A percentile compares a stretch with the other conserved stretches of the same genome.
phyloP scores from a whole-genome alignment of 257 asterid species.

The Thymus quinquecostatus region DNA sequence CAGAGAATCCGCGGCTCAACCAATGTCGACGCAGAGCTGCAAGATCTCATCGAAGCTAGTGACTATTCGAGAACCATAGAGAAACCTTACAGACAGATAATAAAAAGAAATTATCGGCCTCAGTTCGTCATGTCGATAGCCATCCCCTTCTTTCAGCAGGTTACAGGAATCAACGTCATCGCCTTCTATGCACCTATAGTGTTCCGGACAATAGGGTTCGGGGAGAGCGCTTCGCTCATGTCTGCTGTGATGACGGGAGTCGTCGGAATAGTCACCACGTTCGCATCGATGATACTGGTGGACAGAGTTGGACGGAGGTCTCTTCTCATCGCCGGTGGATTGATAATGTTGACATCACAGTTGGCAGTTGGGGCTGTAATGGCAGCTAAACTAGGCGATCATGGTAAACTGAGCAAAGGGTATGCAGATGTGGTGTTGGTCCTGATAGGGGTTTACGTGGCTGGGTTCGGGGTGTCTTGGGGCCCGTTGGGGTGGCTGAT shows the following conservation, averaged over 20 bases:
- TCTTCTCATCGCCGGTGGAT: slow-evolving; percentile 55
- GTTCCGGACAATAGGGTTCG: slow-evolving; percentile 68
- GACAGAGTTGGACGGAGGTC: slow-evolving; percentile 66
- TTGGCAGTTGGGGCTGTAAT: slow-evolving; percentile 54
- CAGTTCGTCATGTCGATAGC: slow-evolving; percentile 74
- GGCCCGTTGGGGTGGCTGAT: slow-evolving; percentile 86
- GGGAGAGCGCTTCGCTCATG: slow-evolving; percentile 76
- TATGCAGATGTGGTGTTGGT: slow-evolving; percentile 50
- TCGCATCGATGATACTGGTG: slow-evolving; percentile 53
- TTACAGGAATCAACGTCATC: slow-evolving; percentile 78
- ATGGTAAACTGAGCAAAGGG: slow-evolving; percentile 52
- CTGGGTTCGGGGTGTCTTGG: slow-evolving; percentile 83
- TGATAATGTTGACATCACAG: slow-evolving; percentile 56
- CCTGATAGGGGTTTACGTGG: slow-evolving; percentile 60
- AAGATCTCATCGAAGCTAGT: slow-evolving; percentile 64
- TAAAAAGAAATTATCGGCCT: slow-evolving; percentile 56
- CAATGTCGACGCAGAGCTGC: slow-evolving; percentile 66
- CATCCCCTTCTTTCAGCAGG: slow-evolving; percentile 87
- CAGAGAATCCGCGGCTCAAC: slow-evolving; percentile 60
- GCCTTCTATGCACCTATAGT: slow-evolving; percentile 82
- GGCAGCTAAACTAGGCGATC: slow-evolving; percentile 67
- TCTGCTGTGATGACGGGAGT: slow-evolving; percentile 65
- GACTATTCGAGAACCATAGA: slow-evolving; percentile 40
- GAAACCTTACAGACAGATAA: slow-evolving; percentile 52
- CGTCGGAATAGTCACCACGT: slow-evolving; percentile 54